Base-by-base conservation (phyloP, 208 protist genomes). In the Trypanosoma platydactyli region DNA sequence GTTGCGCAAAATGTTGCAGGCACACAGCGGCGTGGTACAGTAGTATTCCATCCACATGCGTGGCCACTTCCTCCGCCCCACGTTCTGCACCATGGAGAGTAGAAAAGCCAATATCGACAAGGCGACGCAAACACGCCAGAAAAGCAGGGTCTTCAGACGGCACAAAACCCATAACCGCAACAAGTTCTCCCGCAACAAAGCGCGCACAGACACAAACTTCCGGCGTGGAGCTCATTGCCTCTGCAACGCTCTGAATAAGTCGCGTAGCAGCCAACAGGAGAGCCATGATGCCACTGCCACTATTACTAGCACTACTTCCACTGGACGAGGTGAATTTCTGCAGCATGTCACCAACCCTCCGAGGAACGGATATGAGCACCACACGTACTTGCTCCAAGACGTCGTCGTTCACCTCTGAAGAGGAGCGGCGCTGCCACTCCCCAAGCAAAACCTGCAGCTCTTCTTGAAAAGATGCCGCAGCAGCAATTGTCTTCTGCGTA, bases 71-170 rank as follows among this genome's bases (percentile, higher is more conserved):
- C 33, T 9, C 5, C 33, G 9, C 33, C 33, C 33, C 33, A 38
- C 3, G 33, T 57, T 56, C n/a, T 40, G n/a, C 41, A 41, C 45
- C 22, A 4, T 49, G 54, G 11, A 54, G 40, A 9, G 54, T 11
- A 12, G 13, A 41, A 45, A 84, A 77, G 41, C 68, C 68, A 5
- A 91, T 54, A 20, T 86, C 77, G 5, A 84, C 80, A 71, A 83
- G 86, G 9, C 85, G 80, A 5, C 82, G 85, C 38, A 91, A 50
- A 40, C 77, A 88, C 15, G 76, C 79, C 38, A 86, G 40, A 57
- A 86, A 71, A 33, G 80, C 68, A 35, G 75, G 62, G 38, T 88
- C 82, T 11, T 64, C 60, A 82, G 33, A 56, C 3, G 68, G 72
- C 5, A 84, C 48, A 61, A 66, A 71, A 1, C 80, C 75, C 6